Conservation (phyloP, 2,329 filamentous ascomycete species). For the Aspergillus sp. region DNA sequence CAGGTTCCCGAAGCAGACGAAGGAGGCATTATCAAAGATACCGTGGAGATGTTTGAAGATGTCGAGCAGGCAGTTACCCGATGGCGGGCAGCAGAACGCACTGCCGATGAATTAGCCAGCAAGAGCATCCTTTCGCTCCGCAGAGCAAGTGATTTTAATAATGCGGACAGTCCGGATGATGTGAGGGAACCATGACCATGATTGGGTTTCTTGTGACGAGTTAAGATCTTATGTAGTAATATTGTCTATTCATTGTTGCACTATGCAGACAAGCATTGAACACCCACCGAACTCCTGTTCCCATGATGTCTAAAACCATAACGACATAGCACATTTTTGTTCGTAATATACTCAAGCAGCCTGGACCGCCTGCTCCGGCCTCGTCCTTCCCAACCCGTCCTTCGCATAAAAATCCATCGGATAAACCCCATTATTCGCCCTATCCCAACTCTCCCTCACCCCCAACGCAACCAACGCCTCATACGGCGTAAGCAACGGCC, state of each 20-base stretch:
- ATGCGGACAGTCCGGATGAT: slow-evolving; percentile 31
- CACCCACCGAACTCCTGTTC: not conserved
- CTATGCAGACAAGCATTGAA: not conserved
- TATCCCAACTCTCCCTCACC: slow-evolving; percentile 66
- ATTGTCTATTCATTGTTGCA: slow-evolving; percentile 1
- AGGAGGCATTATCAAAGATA: slow-evolving; percentile 80
- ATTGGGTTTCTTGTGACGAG: slow-evolving; percentile 15
- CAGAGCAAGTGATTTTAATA: slow-evolving; percentile 32
- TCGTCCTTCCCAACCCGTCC: slow-evolving; percentile 80
- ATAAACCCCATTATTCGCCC: slow-evolving; percentile 60
- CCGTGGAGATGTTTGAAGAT: slow-evolving; percentile 80
- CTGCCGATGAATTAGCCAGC: slow-evolving; percentile 31
- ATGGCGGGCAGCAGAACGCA: slow-evolving; percentile 64
- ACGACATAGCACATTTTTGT: not conserved
- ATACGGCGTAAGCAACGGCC: slow-evolving; percentile 85
- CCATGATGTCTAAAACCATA: not conserved
- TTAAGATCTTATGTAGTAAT: slow-evolving; percentile 14
- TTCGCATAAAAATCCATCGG: slow-evolving; percentile 98
- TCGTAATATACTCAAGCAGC: slow-evolving; percentile 9
- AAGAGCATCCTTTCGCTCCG: slow-evolving; percentile 33
- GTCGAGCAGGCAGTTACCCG: slow-evolving; percentile 72
- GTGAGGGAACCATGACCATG: slow-evolving; percentile 22
- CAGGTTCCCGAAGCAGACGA: slow-evolving; percentile 65
- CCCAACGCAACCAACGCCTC: slow-evolving; percentile 89
- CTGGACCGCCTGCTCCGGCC: slow-evolving; percentile 26